Evolutionary conservation across 148 eudicot species (phyloP).

Genomic region (Rhododendron henanense): DNA sequence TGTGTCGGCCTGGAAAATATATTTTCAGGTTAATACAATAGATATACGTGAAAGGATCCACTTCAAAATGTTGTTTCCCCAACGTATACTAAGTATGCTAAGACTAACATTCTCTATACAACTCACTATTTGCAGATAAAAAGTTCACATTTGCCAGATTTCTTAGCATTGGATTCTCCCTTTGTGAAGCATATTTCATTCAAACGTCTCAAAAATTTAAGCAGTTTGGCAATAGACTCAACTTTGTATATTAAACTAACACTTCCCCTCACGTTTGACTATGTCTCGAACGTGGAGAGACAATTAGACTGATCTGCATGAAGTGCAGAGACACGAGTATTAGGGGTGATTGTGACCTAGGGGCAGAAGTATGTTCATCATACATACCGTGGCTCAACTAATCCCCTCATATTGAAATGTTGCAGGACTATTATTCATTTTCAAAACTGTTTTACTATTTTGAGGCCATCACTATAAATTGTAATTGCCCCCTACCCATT

Average conservation of each 20-base stretch:
- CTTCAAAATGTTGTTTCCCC: background rate
- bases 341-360: background rate
- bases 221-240: background rate
- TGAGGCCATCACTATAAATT: background rate
- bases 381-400: background rate
- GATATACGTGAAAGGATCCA: background rate
- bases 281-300: background rate
- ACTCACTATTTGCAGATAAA: background rate
- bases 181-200: background rate
- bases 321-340: background rate
- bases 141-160: background rate
- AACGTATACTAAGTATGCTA: background rate
- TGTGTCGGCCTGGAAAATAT: constrained; percentile 50
- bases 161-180: background rate
- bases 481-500: background rate
- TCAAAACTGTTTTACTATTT: background rate
- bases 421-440: background rate
- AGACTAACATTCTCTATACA: background rate
- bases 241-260: background rate
- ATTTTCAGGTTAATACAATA: background rate
- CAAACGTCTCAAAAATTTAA: background rate
- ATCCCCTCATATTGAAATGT: background rate
- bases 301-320: background rate
- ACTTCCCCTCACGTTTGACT: background rate
- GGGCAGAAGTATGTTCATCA: background rate